Evolutionary conservation across 257 asterid species (phyloP).

Genomic region (Nicotiana paniculata): DNA sequence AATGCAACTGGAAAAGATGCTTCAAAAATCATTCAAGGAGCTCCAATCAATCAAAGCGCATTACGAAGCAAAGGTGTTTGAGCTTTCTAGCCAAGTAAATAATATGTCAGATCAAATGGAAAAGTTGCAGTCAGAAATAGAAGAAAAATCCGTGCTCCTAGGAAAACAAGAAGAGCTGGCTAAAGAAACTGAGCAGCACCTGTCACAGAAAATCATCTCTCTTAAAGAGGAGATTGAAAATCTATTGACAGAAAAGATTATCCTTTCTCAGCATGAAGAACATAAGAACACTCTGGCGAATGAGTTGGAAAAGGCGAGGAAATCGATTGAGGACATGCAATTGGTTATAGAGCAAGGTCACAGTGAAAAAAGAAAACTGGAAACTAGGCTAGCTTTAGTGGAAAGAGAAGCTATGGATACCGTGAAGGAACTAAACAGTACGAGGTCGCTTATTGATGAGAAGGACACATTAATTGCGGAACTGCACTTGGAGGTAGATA

Average conservation of each 20-base stretch:
- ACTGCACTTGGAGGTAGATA: slow-evolving; percentile 45
- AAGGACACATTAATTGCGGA: slow-evolving; percentile 34
- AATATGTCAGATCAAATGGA: slow-evolving; percentile 32
- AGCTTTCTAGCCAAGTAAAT: slow-evolving; percentile 36
- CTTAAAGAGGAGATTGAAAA: not conserved
- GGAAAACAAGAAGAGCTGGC: slow-evolving; percentile 34
- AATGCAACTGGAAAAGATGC: slow-evolving; percentile 44
- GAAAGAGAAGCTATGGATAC: slow-evolving; percentile 36
- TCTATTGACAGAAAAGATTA: not conserved
- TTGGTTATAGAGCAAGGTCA: slow-evolving; percentile 34
- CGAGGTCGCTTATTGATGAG: slow-evolving; percentile 41
- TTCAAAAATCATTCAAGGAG: slow-evolving; percentile 51
- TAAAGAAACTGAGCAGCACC: slow-evolving; percentile 8
- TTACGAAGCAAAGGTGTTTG: slow-evolving; percentile 48
- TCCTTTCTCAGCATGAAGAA: slow-evolving; percentile 33
- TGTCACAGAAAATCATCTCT: not conserved
- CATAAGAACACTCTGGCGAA: slow-evolving; percentile 31
- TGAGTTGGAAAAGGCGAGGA: slow-evolving; percentile 47
- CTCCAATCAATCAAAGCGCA: slow-evolving; percentile 23
- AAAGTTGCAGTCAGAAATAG: slow-evolving; percentile 39
- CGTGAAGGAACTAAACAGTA: slow-evolving; percentile 27
- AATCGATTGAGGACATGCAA: slow-evolving; percentile 40
- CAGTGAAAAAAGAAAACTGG: slow-evolving; percentile 42
- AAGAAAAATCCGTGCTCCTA: slow-evolving; percentile 40
- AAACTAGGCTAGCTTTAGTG: slow-evolving; percentile 28